Base-by-base conservation (phyloP, 1,284 basidiomycete species). In the Phellopilus nigrolimitatus region DNA sequence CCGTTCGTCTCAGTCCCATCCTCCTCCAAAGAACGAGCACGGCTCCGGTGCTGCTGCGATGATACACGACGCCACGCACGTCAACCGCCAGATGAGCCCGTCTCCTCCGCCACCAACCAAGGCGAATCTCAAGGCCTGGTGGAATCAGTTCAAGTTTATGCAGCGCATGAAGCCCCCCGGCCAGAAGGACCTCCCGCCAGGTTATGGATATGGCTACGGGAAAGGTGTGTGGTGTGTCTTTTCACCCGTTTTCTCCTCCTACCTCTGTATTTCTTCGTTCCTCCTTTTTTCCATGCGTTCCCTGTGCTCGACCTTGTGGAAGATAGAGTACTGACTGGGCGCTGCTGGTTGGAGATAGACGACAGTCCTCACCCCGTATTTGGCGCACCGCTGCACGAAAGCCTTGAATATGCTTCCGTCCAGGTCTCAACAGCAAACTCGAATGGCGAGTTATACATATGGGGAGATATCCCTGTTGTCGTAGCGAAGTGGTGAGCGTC, bases 381-480 rank as follows among this genome's bases (percentile, higher is more conserved):
- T 66, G 91, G 90, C 10, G 87, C 82, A 52, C 84, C 91, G 4
- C 79, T 98, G 57, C 79, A 79, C 56, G 87, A 93, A 62, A 89
- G 88, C 51, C 74, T 98, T 60, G 79, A 80, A 61, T 88, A 88
- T 66, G 95, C 95, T 17, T 88, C 82, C 61, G 94, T 97, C 1
- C 92, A 95, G 63, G 97, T 99, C 66, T 92, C 89, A 15, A 95
- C 95, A n/a, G 85, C 89, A 10, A 88, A 88, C 53, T 75, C 84
- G 12, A 83, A 85, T 57, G 91, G 89, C 7, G 80, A 86, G 56
- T 73, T 92, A 19, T 92, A 90, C 63, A 87, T 92, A 4, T 93
- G 89, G 87, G 91, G 95, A 1, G 92, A 90, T 65, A 91, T 99
- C 38, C 95, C 97, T 7, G 90, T 97, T 49, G 91, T 98, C 51